Evolutionary conservation across 1,284 basidiomycete genomes (phyloP).

Genomic region (Pterula multifida): DNA sequence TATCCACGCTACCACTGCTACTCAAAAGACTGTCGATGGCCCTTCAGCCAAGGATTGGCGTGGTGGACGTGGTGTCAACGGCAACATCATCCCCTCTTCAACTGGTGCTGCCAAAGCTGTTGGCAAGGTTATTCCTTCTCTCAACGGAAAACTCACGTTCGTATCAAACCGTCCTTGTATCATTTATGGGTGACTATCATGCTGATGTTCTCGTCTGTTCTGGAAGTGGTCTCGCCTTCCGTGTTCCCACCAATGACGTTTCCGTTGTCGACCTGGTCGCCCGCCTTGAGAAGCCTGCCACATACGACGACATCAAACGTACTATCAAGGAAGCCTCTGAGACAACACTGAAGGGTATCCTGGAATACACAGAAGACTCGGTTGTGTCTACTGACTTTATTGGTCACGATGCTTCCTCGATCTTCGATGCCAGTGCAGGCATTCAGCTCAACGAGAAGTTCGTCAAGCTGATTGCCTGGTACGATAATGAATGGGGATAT

Average conservation of each 20-base stretch:
- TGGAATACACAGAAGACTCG: conserved; percentile 92
- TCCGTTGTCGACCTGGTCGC: conserved; percentile 98
- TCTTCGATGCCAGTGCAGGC: conserved; percentile 90
- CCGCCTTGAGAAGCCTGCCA: conserved; percentile 78
- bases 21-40: conserved; percentile 98
- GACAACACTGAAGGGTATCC: conserved; percentile 66
- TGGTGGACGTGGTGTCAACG: conserved; percentile 92
- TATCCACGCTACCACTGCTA: conserved; percentile 93
- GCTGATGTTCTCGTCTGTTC: background rate
- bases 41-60: conserved; percentile 93
- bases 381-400: conserved; percentile 95
- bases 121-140: conserved; percentile 94
- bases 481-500: conserved; percentile 98
- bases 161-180: conserved; percentile 15
- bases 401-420: conserved; percentile 67
- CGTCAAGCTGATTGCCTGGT: conserved; percentile 93
- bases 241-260: conserved; percentile 93
- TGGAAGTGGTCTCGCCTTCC: conserved; percentile 86
- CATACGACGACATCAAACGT: conserved; percentile 89
- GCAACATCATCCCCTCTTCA: conserved; percentile 99
- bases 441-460: conserved; percentile 91
- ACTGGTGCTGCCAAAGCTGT: conserved; percentile 99
- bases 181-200: conserved; percentile 1
- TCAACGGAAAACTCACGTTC: conserved; percentile 95
- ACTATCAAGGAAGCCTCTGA: conserved; percentile 78